Evolutionary conservation across 1,284 basidiomycete species (phyloP), one percentile per base, ranked within the genome.

Genomic region (Heterobasidion occidentale): DNA sequence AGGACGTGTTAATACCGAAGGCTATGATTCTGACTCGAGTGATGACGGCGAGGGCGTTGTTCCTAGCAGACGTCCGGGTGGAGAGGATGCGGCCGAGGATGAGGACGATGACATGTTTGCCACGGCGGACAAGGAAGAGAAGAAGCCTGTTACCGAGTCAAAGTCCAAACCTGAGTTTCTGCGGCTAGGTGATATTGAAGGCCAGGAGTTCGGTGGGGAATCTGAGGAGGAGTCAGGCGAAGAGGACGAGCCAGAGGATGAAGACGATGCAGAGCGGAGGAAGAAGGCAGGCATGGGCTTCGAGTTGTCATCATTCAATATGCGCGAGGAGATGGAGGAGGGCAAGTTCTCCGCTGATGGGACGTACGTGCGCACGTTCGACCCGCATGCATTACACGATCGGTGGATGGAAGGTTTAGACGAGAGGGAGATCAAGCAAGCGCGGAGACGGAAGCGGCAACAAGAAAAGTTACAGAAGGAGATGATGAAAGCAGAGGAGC

Each of bases 301-400:
- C 70, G 90, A 95, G 65, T 69, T 98, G 12, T 95, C 92, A 8
- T 90, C 90, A 36, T 99, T 99, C 82, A 98, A 99, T 71, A 98
- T 99, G 97, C 90, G 94, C 62, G 88, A 91, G 62, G 97, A 99
- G 79, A 95, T 99, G 88, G 86, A 92, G 65, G 92, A 97, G 69
- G 97, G 97, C 36, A 91, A 94, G 65, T 98, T 99, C 74, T 89
- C 94, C 9, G 91, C 90, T 57, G 96, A 98, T 65, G 97, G 97
- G 50, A 85, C 73, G 57, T 98, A 95, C 69, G 81, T 94, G 55
- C 84, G 84, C 56, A 86, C 93, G 52, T 88, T 88, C 62, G 95
- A 99, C 71, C 90, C 90, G 7, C 89, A 94, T 67, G 93, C 89
- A 15, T 83, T 90, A 55, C 94, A 98, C 70, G 96, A 99, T 71